Evolutionary conservation across 2,329 filamentous ascomycete genomes (phyloP).

Genomic region (Xylaria sp.): DNA sequence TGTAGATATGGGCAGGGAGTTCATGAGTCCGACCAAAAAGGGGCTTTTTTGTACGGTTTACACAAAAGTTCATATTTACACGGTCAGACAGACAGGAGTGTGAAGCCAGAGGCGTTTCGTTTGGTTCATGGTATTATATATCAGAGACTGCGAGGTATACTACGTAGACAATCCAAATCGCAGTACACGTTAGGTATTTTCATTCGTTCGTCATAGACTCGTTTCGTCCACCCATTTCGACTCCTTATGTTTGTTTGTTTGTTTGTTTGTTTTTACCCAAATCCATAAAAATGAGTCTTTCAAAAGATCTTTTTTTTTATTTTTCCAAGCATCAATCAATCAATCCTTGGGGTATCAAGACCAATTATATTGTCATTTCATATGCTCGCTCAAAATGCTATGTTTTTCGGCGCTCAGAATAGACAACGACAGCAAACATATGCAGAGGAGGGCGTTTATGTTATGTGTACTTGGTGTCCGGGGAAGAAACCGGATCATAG

Average conservation of each 20-base stretch:
- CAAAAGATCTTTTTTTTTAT: no score
- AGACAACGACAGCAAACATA: neutral
- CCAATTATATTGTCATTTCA: neutral
- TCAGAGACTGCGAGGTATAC: no score
- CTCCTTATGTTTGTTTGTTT: neutral
- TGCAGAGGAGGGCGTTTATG: neutral
- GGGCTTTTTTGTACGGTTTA: no score
- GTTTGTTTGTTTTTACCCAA: neutral
- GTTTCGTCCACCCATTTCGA: neutral
- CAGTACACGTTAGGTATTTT: neutral
- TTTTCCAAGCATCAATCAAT: neutral
- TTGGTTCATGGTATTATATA: no score
- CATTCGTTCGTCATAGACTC: neutral
- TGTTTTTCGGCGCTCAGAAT: neutral
- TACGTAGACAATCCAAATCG: no score
- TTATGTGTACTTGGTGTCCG: neutral
- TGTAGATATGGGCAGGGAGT: no score
- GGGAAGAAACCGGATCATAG: conserved; percentile 14
- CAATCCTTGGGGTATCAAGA: neutral
- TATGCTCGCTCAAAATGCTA: neutral
- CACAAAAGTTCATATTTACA: no score
- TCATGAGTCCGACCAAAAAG: no score
- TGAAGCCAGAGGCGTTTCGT: no score
- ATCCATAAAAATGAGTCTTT: neutral
- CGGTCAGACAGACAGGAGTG: no score